Conservation (phyloP, 306 rosid species). For the Calophaca sinica region DNA sequence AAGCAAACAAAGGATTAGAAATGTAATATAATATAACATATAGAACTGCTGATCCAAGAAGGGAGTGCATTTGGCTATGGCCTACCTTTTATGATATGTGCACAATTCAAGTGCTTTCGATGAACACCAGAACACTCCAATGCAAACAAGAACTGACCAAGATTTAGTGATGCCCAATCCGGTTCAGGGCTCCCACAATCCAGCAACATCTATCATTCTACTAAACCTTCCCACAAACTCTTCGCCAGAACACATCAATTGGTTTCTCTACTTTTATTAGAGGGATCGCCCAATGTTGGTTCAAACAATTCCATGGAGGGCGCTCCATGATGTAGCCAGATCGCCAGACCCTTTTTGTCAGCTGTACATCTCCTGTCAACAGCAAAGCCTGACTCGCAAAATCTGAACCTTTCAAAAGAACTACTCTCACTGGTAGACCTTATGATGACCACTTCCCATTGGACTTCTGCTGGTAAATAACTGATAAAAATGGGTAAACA, state of each 20-base stretch:
- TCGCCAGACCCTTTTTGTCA: conserved; percentile 72
- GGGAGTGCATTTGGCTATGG: conserved; percentile 23
- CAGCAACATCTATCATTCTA: conserved; percentile 97
- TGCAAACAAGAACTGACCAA: conserved; percentile 99
- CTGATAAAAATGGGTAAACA: conserved; percentile 58
- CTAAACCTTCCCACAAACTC: conserved; percentile 93
- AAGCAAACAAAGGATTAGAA: conserved; percentile 8
- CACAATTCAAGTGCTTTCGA: conserved; percentile 98
- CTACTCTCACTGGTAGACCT: conserved; percentile 99
- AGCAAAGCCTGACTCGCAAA: conserved; percentile 83
- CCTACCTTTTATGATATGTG: conserved; percentile 97
- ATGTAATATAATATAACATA: conserved; percentile 39
- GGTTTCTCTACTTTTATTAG: conserved; percentile 89
- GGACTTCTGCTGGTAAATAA: conserved; percentile 88
- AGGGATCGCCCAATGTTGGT: conserved; percentile 79
- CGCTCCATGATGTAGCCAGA: conserved; percentile 71
- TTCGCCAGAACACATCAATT: conserved; percentile 81
- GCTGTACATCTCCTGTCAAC: conserved; percentile 80
- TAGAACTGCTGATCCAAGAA: conserved; percentile 21
- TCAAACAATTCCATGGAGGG: conserved; percentile 77
- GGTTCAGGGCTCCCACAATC: conserved; percentile 98
- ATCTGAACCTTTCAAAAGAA: conserved; percentile 98
- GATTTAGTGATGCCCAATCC: conserved; percentile 99
- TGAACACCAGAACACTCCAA: conserved; percentile 99
- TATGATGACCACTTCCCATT: conserved; percentile 90